Percentiles rank a stretch among this genome's conserved stretches.
Conservation (phyloP, 768 basidiomycete genomes). For the Tulasnella sp. region DNA sequence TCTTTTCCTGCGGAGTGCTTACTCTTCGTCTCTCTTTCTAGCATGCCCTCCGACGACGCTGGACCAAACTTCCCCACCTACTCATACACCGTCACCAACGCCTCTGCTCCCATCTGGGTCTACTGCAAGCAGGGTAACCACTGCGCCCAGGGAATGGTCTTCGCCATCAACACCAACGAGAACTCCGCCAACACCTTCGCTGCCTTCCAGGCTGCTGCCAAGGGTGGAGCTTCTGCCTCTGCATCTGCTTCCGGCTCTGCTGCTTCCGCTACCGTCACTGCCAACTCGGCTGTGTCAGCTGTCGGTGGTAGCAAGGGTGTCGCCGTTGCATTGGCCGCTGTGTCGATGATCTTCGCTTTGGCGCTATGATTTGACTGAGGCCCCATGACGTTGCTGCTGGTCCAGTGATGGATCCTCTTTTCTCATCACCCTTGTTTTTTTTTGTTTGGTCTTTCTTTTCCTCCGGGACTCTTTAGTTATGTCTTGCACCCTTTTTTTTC, state of each 20-base stretch:
- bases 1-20: background rate
- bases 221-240: background rate
- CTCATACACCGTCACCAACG: constrained; percentile 20
- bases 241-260: background rate
- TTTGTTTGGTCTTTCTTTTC: background rate
- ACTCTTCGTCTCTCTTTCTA: background rate
- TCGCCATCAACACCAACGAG: constrained; percentile 23
- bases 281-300: background rate
- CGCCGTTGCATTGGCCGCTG: background rate
- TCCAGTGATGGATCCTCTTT: constrained; percentile 2
- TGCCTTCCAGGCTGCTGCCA: constrained; percentile 21
- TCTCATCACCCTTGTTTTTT: background rate
- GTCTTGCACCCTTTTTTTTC: background rate
- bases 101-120: constrained; percentile 20
- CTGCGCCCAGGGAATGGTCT: constrained; percentile 23
- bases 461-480: background rate
- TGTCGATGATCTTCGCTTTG: background rate
- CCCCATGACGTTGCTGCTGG: background rate
- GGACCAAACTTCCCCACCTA: constrained; percentile 15
- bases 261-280: background rate
- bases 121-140: constrained; percentile 21
- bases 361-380: background rate
- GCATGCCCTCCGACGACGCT: constrained; percentile 16
- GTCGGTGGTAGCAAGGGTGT: background rate
- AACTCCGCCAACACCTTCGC: constrained; percentile 21